Evolutionary conservation across 192 early-diverging fungal species (phyloP), one percentile per base, ranked within the genome.

Genomic region (Linnemannia schmuckeri): DNA sequence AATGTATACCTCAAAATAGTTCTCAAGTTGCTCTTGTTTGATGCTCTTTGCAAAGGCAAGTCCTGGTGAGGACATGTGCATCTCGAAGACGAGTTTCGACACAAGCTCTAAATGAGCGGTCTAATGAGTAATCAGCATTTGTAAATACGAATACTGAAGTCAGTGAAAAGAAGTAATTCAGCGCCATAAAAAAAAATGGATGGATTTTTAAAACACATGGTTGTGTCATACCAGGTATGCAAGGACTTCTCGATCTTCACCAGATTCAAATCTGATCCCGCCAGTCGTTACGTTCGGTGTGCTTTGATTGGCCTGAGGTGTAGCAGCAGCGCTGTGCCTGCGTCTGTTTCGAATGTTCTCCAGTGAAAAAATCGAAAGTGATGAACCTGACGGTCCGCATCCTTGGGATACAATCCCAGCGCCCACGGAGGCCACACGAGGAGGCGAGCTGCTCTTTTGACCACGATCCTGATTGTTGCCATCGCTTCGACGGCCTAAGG

Each of bases 81-180:
- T 78, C 66, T 87, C 85, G 27, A 87, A 81, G 22, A 87, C 75
- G 3, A 87, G 57, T 52, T 78, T 87, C 5, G 85, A 87, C 1
- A 81, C 76, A 8, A 87, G 76, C 40, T 81, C 80, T 38, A 87
- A 68, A 30, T 87, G 85, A 0, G 80, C 76, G 20, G 69, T 87
- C 85, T 87, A 81, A 12, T 37, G n/a, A 66, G 41, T 22, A 74
- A 30, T 15, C 72, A 41, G 4, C 12, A 68, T 40, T 38, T 61
- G 20, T 20, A 30, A 0, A 13, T 7, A 12, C 70, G 78, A 12
- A 44, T 44, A 44, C 49, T 52, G 4, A 52, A 20, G 15, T 52
- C 49, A 52, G 49, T 52, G 0, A 22, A 52, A 18, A 52, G 49
- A 17, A 22, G 18, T 5, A 18, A 52, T 18, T 44, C 27, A 72